Base-by-base conservation (phyloP, 768 basidiomycete genomes). In the Boletus huronensis region DNA sequence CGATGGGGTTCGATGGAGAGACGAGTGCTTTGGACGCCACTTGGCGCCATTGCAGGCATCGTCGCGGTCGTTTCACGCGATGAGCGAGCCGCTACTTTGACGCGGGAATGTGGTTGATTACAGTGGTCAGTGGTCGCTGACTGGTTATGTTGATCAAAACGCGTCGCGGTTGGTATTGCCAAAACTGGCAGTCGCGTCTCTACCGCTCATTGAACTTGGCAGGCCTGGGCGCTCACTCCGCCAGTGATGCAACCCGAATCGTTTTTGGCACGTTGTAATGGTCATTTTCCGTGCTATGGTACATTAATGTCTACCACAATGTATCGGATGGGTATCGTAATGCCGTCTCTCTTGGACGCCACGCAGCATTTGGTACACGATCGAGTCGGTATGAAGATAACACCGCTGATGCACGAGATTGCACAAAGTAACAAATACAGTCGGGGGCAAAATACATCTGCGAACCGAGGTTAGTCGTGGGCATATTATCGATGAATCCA, bases 261-360 rank as follows among this genome's bases (percentile, higher is more conserved):
- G 5, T n/a, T 10, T 35, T 35, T 29, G 36, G 34, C 13, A 43
- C 32, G 21, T 50, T 14, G 23, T 26, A 51, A 41, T 43, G 3
- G 3, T 43, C 41, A 63, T 60, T 50, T 28, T 46, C 47, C 29
- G 40, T 63, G 47, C 44, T 52, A 64, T 40, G 50, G 54, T 65
- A 64, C 55, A 61, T 49, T 21, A 28, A 31, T 28, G 26, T 45
- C 44, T 32, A 50, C 49, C 42, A 50, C 42, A 38, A 38, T 19
- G 39, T 48, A 54, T 53, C 35, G 9, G 16, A 39, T 47, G 41
- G 52, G 64, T 64, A 64, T 66, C 29, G 17, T 57, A 52, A 28
- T 5, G 38, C 6, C 43, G 42, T 35, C 29, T 50, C 43, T 53
- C 34, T 40, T 25, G 36, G 29, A 36, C 34, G 54, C 31, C 52